Evolutionary conservation across 2,329 filamentous ascomycete species (phyloP), one percentile per base, ranked within the genome.

Genomic region (Fusarium chlamydosporum): DNA sequence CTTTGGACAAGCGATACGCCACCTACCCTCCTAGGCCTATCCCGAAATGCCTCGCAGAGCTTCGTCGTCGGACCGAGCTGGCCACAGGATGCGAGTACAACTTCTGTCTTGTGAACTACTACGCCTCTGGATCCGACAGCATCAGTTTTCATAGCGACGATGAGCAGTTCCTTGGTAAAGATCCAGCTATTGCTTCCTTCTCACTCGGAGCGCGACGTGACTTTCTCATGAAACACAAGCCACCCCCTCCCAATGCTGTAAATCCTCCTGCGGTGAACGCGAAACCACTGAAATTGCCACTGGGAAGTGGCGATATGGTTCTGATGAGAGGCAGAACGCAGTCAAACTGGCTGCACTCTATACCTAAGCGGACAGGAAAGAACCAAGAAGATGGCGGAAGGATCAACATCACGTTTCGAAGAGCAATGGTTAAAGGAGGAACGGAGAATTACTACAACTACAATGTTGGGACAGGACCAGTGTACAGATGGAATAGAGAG

Each of bases 361-460:
- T 95, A 40, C 92, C 92, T 0, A 94, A 94, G 77, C 81, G 92
- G 20, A 89, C 86, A 38, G 89, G 89, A 4, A 87, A 85, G 76
- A 87, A 86, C 43, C 85, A 85, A 31, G 84, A 84, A 51, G 89
- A 90, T 31, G 86, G 88, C 26, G 88, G 88, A 4, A 82, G 89
- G 47, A 89, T 91, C 71, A 95, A 95, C 74, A 94, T 95, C 67
- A 95, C 92, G 0, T 93, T 94, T 75, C 82, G 92, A 29, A 85
- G 84, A 69, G 92, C 91, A 23, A 84, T 93, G 82, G 83, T 91
- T 23, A 90, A 86, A 70, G 90, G 82, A 5, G 92, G 91, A 2
- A 94, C 91, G 29, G 89, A 93, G 73, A 95, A 95, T 77, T 94
- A 95, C 77, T 94, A 95, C 77, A 87, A 89, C 74, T 95, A 95